Evolutionary conservation across 805 yeast genomes (phyloP), one percentile per base, ranked within the genome.

Genomic region (Starmerella vitae): DNA sequence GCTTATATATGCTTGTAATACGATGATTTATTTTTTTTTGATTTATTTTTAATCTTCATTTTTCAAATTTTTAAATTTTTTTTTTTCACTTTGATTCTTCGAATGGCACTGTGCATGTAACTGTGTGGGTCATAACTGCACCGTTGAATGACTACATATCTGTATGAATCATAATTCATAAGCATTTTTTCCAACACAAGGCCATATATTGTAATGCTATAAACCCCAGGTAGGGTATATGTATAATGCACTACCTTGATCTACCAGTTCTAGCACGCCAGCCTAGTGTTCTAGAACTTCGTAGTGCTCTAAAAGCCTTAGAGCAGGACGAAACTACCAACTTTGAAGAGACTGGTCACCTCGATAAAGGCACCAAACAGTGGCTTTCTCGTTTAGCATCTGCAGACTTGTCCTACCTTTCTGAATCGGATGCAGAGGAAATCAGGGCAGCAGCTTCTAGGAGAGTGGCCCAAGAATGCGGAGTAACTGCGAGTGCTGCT

Each of bases 401-500:
- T 6, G 40, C 49, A 10, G 54, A 58, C 1, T 50, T 81, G 35
- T 44, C 50, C 1, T 71, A 80, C 75, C 49, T 71, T 1, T 36
- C 48, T 1, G 61, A 56, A 1, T 63, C 57, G 0, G 53, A 28
- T 2, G 52, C 42, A 26, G 61, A 58, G 15, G 37, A 52, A 3
- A 63, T 86, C 10, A 58, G 72, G 45, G 66, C 71, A 22, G 57
- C 66, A 37, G 75, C 91, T 0, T 70, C 93, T 14, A 50, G 65
- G 18, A 57, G 94, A 31, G 66, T 88, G 20, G 71, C 93, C 0
- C 91, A 83, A 47, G 74, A 75, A 43, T 79, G 93, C 49, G 95
- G 96, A 3, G 63, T 93, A 33, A 73, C 86, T 0, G 91, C 94
- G 0, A 76, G 72, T 38, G 93, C 95, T 0, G 72, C 75, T 18